Evolutionary conservation across 371 early-diverging fungal species (phyloP), one percentile per base, ranked within the genome.

Genomic region (Vairimorpha apis): DNA sequence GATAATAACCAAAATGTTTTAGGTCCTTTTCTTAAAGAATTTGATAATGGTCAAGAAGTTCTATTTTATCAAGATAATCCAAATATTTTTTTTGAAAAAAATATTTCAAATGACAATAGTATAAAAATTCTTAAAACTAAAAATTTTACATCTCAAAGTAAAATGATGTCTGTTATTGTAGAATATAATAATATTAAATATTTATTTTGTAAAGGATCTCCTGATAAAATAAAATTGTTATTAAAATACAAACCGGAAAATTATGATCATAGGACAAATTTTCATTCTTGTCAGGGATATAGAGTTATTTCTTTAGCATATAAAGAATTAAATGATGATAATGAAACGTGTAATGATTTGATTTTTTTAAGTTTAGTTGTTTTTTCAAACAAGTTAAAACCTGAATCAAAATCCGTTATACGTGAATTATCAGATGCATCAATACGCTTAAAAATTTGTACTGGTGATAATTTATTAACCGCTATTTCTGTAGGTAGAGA

Each of bases 321-420:
- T 25, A 83, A 80, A 41, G 44, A 58, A 14, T 69, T 33, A 49
- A 12, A 16, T 37, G 33, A 38, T 30, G 21, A 45, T 27, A 65
- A 71, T 30, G 32, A 68, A 67, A 87, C 87, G 38, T 14, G 30
- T 16, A 56, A 65, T 29, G 88, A 91, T 32, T 80, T 97, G 67
- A 84, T 86, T 1, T 94, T 97, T 79, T 83, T 96, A 35, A 94
- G 94, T 0, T 92, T 97, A 74, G 86, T 97, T 65, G 87, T 99
- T 21, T 99, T 99, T 87, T 95, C 95, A 79, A 97, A 99, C 86
- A 93, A 92, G 83, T 84, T 96, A 23, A 97, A 99, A 79, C 87
- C 88, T 2, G 89, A 88, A 0, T 91, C 95, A 0, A 82, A 85
- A 13, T 81, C 87, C 0, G 90, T 91, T 0, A 87, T 99, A 14